Evolutionary conservation across 2,329 filamentous ascomycete species (phyloP), one percentile per base, ranked within the genome.

Genomic region (Neonectria punicea): DNA sequence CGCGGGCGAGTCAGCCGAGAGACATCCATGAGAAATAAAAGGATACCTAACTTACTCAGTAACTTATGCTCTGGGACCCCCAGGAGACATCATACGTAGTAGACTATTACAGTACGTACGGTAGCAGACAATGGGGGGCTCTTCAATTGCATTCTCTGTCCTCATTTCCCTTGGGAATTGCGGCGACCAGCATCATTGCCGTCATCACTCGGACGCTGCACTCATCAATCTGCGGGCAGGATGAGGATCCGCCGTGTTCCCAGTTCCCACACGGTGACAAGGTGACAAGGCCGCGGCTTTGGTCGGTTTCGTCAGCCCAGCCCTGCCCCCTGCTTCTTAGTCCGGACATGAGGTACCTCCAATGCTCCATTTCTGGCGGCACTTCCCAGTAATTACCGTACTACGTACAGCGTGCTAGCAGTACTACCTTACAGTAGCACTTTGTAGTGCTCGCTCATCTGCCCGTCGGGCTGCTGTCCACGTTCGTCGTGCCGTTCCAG

Each of bases 151-250:
- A 39, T 50, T 34, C 30, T 30, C 7, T 30, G 30, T 10, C 30
- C 30, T 30, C 55, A 58, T 58, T 50, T 49, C 32, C 28, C 36
- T 16, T 51, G 36, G 34, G 16, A 36, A 22, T 28, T 51, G 32
- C 30, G 50, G 43, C 55, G 58, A 55, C 50, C 50, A 51, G 53
- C 18, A n/a, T 28, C 18, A 11, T 28, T 44, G 13, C 53, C 36
- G 59, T 61, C 59, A 61, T 22, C 47, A 11, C 30, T 11, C 30
- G 4, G 30, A 32, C 30, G 10, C 30, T 32, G 30, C 30, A 13
- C 30, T 60, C 58, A 54, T 22, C 28, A 44, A 39, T 41, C 36
- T 7, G 44, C n/a, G 20, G 53, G 8, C 36, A 63, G 60, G 60
- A 53, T 57, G 41, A 56, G 47, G 47, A 58, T 58, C 43, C 16